These are phyloP conservation scores for Berberis thunbergii DNA, from an alignment of 164 flowering plant species.

Conservation along the genomic window DNA sequence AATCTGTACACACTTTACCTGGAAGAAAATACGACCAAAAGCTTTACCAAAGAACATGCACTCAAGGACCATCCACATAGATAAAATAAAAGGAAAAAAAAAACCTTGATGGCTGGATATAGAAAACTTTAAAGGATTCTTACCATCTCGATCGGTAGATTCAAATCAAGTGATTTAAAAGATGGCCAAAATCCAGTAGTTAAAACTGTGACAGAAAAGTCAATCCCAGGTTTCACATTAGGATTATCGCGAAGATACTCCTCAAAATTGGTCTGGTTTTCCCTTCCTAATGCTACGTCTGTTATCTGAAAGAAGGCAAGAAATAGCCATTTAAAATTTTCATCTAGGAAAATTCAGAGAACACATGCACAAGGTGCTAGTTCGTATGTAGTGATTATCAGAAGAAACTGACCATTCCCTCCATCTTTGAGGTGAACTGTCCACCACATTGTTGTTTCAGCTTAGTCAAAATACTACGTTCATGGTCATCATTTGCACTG, in stretches of 20 bases:
- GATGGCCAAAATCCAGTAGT: constrained; percentile 46
- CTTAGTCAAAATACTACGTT: constrained; percentile 21
- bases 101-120: not conserved
- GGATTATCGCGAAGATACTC: constrained; percentile 25
- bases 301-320: constrained; percentile 3
- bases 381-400: no score
- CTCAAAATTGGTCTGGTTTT: constrained; percentile 30
- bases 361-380: no score
- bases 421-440: constrained; percentile 37
- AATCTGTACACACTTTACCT: constrained; percentile 17
- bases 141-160: constrained; percentile 39
- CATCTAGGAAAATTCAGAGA: no score
- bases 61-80: no score
- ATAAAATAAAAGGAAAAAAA: not conserved
- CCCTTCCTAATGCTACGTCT: constrained; percentile 36
- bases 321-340: no score
- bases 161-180: constrained; percentile 35
- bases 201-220: constrained; percentile 32
- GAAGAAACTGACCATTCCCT: constrained; percentile 23
- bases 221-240: constrained; percentile 25
- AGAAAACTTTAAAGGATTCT: no score
- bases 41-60: no score
- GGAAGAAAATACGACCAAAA: no score
- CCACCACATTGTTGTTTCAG: constrained; percentile 33
- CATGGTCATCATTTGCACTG: constrained; percentile 30